Evolutionary conservation across 352 stramenopile genomes (phyloP).

Genomic region (Plasmopara viticola): DNA sequence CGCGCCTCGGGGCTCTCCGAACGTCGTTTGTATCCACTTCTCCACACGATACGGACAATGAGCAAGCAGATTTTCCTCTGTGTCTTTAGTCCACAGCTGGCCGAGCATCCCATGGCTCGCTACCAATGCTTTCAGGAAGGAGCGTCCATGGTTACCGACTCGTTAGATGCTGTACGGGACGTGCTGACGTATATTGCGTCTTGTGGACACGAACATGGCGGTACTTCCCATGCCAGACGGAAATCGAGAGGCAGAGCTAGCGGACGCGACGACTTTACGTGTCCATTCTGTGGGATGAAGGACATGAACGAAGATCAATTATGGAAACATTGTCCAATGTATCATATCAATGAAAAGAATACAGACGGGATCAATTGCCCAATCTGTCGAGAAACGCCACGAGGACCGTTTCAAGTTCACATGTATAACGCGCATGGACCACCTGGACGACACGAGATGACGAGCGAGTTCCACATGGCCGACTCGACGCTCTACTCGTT

Average conservation of each 20-base stretch:
- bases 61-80: conserved; percentile 82
- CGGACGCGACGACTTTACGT: conserved; percentile 36
- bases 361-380: conserved; percentile 62
- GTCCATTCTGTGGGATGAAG: conserved; percentile 66
- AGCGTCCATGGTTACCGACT: conserved; percentile 78
- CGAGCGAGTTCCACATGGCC: conserved; percentile 75
- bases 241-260: conserved; percentile 21
- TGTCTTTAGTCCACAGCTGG: conserved; percentile 71
- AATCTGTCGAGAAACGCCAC: conserved; percentile 58
- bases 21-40: conserved; percentile 38
- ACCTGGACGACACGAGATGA: conserved; percentile 65
- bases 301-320: conserved; percentile 77
- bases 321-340: conserved; percentile 79
- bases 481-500: conserved; percentile 77
- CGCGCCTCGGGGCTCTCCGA: conserved; percentile 51
- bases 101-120: conserved; percentile 57
- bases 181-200: conserved; percentile 67
- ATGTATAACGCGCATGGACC: conserved; percentile 81
- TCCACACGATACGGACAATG: conserved; percentile 64
- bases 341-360: conserved; percentile 85
- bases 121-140: conserved; percentile 77
- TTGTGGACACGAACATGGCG: conserved; percentile 15
- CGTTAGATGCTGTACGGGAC: conserved; percentile 47
- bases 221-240: conserved; percentile 8
- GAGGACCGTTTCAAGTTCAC: conserved; percentile 78